phyloP scores from a whole-genome alignment of 441 rosid species.

The Hypseocharis bilobata region DNA sequence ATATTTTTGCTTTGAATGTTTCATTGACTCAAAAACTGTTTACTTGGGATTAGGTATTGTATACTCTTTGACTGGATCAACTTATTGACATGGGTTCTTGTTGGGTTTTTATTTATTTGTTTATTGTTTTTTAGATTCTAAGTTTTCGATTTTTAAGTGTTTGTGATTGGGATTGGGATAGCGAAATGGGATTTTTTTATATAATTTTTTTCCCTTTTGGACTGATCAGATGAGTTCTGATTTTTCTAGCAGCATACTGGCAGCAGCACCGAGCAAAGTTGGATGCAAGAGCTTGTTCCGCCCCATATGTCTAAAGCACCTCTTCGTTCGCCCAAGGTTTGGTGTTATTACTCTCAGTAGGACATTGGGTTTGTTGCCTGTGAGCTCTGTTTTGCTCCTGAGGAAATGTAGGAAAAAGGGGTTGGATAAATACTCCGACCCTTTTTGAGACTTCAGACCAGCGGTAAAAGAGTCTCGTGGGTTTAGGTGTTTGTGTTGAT shows the following conservation, averaged over 20 bases:
- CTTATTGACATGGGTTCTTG: background rate
- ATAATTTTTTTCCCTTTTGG: background rate
- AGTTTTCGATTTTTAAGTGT: background rate
- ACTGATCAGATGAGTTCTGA: background rate
- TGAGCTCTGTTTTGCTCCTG: constrained; percentile 6
- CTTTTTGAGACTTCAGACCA: no score
- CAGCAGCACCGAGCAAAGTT: constrained; percentile 42
- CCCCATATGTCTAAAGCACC: constrained; percentile 45
- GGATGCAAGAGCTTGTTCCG: constrained; percentile 50
- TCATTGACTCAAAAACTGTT: background rate
- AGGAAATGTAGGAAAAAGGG: background rate
- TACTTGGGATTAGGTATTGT: background rate
- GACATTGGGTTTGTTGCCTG: background rate
- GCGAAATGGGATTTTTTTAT: background rate
- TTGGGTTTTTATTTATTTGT: background rate
- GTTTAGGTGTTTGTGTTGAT: constrained; percentile 21
- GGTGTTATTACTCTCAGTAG: constrained; percentile 7
- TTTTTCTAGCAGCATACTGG: constrained; percentile 26
- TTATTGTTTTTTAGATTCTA: background rate
- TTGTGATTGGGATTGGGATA: background rate
- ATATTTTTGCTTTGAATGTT: background rate
- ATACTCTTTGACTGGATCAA: background rate
- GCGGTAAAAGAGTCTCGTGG: constrained; percentile 8
- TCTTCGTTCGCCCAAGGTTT: constrained; percentile 53
- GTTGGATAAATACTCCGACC: background rate